Conservation (phyloP, 164 flowering plant genomes). For the Magnolia kwangsiensis region DNA sequence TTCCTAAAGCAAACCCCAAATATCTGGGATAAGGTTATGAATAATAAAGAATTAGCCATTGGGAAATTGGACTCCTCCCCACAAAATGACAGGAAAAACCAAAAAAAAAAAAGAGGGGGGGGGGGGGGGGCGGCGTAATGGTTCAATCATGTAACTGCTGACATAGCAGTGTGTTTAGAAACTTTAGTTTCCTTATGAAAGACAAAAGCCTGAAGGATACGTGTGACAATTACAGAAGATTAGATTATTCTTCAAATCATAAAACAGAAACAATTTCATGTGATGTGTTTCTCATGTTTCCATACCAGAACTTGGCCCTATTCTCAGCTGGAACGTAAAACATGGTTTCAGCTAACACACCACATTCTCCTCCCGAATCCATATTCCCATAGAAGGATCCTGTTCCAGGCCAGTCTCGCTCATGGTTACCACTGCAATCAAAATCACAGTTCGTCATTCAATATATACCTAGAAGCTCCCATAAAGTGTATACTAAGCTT, state of each 20-base stretch:
- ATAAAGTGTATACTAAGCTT: background rate
- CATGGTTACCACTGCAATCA: conserved; percentile 43
- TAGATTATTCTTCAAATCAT: background rate
- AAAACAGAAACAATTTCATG: background rate
- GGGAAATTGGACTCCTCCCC: no score
- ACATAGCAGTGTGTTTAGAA: background rate
- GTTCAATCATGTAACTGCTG: no score
- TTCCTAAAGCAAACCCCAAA: no score
- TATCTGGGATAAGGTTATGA: no score
- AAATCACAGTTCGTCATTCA: background rate
- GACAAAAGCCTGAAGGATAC: background rate
- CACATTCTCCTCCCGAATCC: conserved; percentile 55
- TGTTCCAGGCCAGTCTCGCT: conserved; percentile 45
- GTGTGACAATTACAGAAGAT: background rate
- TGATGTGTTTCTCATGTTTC: background rate
- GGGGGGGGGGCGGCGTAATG: no score
- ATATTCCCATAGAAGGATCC: conserved; percentile 38
- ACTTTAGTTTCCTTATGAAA: background rate
- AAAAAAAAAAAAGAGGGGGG: no score
- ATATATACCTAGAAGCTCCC: background rate
- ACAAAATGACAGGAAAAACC: no score
- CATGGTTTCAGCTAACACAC: conserved; percentile 43
- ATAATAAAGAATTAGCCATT: no score
- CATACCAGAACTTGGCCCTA: conserved; percentile 44
- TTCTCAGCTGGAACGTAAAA: conserved; percentile 47